Conservation (phyloP, 352 stramenopile genomes). For the Globisporangium radiosum region DNA sequence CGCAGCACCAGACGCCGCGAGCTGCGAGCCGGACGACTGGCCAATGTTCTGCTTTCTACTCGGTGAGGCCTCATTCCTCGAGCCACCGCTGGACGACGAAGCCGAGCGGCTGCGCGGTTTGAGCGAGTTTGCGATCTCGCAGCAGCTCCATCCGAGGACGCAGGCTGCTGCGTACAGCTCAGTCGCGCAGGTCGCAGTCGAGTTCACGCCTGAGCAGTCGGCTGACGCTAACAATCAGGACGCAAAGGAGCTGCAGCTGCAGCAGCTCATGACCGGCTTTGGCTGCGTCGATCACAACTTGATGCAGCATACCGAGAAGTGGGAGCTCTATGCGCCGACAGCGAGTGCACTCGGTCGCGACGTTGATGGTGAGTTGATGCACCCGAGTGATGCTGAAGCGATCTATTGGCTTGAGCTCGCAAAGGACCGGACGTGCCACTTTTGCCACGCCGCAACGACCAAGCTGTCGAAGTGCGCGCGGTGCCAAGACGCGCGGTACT, state of each 20-base stretch:
- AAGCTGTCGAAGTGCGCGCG: slow-evolving; percentile 63
- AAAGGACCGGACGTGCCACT: slow-evolving; percentile 59
- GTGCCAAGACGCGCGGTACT: slow-evolving; percentile 68
- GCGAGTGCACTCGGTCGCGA: slow-evolving; percentile 34
- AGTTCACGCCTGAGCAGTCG: slow-evolving; percentile 39
- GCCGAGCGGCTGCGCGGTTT: slow-evolving; percentile 50
- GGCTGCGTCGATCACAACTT: slow-evolving; percentile 68
- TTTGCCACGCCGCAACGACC: slow-evolving; percentile 39
- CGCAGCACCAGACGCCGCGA: slow-evolving; percentile 17
- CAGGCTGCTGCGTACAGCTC: slow-evolving; percentile 36
- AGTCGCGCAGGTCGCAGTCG: slow-evolving; percentile 63
- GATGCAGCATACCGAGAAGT: slow-evolving; percentile 81
- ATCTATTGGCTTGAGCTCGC: slow-evolving; percentile 58
- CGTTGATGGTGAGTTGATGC: slow-evolving; percentile 29
- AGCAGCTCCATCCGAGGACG: slow-evolving; percentile 50
- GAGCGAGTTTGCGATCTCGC: slow-evolving; percentile 76
- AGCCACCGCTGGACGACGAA: slow-evolving; percentile 36
- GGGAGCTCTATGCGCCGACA: slow-evolving; percentile 57
- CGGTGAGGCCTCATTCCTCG: slow-evolving; percentile 64
- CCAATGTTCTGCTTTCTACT: slow-evolving; percentile 63
- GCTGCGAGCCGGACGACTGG: slow-evolving; percentile 18
- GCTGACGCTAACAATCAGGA: slow-evolving; percentile 20
- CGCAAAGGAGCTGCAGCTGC: slow-evolving; percentile 29
- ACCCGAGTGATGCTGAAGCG: slow-evolving; percentile 41
- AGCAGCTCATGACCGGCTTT: slow-evolving; percentile 67